These are phyloP conservation scores for Cinnamomum micranthum DNA, from an alignment of 164 flowering plant genomes.

Conservation along the genomic window DNA sequence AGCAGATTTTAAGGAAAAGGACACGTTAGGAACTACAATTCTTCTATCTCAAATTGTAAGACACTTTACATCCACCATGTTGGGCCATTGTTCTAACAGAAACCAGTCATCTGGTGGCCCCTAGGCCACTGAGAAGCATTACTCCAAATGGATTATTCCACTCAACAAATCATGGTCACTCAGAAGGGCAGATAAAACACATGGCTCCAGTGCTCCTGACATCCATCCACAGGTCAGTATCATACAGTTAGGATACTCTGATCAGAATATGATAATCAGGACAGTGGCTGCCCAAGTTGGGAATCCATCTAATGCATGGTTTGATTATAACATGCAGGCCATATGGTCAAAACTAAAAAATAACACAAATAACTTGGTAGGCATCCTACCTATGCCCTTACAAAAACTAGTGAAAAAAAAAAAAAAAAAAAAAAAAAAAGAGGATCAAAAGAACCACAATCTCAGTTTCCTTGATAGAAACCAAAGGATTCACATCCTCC, in stretches of 20 bases:
- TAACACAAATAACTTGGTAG: not conserved
- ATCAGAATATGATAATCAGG: not conserved
- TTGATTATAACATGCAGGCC: not conserved
- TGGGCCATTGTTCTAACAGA: too few species aligned
- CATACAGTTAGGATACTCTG: not conserved
- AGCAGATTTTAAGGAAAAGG: too few species aligned
- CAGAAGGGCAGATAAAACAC: not conserved
- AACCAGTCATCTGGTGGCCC: not conserved
- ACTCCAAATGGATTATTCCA: not conserved
- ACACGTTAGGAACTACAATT: not conserved
- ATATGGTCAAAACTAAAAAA: not conserved
- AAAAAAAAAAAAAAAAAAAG: too few species aligned
- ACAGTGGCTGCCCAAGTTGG: not conserved
- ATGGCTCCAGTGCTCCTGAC: not conserved
- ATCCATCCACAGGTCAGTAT: not conserved
- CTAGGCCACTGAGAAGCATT: not conserved
- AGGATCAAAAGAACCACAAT: not conserved
- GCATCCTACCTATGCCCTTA: too few species aligned
- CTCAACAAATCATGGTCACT: not conserved
- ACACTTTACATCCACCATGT: not conserved
- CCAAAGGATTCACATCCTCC: too few species aligned
- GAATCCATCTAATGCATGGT: not conserved
- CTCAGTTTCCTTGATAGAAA: not conserved
- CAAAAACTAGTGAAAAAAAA: too few species aligned
- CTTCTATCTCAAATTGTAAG: not conserved